Conservation (phyloP, 805 yeast genomes). For the Isabelozyma rhagii region DNA sequence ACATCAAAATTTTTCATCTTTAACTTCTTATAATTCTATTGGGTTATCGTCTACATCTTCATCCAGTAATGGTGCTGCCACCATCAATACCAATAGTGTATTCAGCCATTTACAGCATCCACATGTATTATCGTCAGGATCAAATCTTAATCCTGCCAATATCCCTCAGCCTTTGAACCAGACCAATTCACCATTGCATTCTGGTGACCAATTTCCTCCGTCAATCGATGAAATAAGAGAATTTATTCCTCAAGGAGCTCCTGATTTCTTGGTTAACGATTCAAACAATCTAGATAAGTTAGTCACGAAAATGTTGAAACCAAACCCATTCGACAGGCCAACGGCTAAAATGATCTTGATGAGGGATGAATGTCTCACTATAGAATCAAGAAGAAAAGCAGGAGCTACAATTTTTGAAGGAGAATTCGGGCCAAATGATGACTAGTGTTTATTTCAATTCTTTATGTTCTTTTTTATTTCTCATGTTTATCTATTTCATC, state of each 20-base stretch:
- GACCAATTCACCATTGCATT: background rate
- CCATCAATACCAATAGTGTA: background rate
- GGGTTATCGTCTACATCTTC: slow-evolving; percentile 2
- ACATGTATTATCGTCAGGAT: background rate
- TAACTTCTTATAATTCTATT: slow-evolving; percentile 28
- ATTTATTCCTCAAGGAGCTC: slow-evolving; percentile 79
- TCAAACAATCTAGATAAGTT: slow-evolving; percentile 63
- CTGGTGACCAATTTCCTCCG: background rate
- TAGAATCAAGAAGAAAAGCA: slow-evolving; percentile 77
- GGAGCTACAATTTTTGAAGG: slow-evolving; percentile 97
- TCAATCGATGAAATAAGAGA: slow-evolving; percentile 22
- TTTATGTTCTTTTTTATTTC: background rate
- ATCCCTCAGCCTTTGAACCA: background rate
- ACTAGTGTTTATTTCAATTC: slow-evolving; percentile 2
- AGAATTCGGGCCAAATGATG: slow-evolving; percentile 73
- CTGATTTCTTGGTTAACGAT: slow-evolving; percentile 66
- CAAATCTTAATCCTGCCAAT: slow-evolving; percentile 1
- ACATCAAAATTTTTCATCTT: slow-evolving; percentile 32
- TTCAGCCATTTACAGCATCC: background rate
- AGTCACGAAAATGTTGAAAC: slow-evolving; percentile 87
- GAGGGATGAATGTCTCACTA: slow-evolving; percentile 69
- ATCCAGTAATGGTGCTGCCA: slow-evolving; percentile 1
- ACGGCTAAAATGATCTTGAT: slow-evolving; percentile 68
- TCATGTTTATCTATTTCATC: background rate
- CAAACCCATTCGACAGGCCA: slow-evolving; percentile 79